phyloP scores from a whole-genome alignment of 257 asterid species.

The Forsythia suspensa region DNA sequence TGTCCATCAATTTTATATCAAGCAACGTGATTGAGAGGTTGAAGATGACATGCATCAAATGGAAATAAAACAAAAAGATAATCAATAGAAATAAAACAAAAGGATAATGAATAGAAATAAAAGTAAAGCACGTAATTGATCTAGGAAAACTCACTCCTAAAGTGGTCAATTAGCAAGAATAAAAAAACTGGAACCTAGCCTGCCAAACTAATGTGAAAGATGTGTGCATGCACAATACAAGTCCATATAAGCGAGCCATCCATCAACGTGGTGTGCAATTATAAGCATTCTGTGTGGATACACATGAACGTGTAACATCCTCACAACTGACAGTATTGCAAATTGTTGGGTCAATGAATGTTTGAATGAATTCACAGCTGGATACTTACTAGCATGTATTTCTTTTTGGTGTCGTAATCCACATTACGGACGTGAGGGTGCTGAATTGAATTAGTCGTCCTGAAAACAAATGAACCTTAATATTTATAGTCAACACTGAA shows the following conservation, averaged over 20 bases:
- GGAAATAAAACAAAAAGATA: neutral
- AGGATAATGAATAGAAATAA: neutral
- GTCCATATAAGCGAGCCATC: neutral
- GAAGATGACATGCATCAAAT: neutral
- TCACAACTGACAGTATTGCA: neutral
- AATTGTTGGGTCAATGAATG: neutral
- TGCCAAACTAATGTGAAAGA: neutral
- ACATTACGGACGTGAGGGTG: constrained; percentile 78
- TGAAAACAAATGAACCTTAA: constrained; percentile 36
- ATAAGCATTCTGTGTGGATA: neutral
- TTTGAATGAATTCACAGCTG: constrained; percentile 5
- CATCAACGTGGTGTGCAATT: neutral
- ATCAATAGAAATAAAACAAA: neutral
- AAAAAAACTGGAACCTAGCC: neutral
- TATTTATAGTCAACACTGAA: constrained; percentile 16
- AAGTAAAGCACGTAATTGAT: neutral
- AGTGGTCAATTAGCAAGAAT: neutral
- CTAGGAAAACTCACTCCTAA: neutral
- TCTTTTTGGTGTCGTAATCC: constrained; percentile 83
- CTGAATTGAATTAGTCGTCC: constrained; percentile 80
- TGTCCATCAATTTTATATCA: neutral
- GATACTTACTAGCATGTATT: constrained; percentile 81
- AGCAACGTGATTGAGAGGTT: neutral
- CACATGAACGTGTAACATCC: neutral
- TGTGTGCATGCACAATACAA: neutral